phyloP scores from a whole-genome alignment of 1,139 yeast species.

The Wickerhamiella pararugosa region DNA sequence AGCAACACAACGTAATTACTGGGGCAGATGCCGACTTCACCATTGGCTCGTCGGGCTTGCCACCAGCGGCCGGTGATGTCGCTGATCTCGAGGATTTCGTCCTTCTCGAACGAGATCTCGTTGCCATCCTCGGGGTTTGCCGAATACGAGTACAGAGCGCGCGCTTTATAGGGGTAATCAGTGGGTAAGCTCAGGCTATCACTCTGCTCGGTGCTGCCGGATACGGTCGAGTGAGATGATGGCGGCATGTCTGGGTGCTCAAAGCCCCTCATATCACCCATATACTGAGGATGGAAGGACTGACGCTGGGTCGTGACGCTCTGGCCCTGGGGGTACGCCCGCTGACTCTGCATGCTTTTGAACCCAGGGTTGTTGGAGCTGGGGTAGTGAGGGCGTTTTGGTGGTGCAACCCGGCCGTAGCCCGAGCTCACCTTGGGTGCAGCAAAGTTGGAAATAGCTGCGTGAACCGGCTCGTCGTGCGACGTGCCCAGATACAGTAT shows the following conservation, averaged over 20 bases:
- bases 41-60: constrained; percentile 84
- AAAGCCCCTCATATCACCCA: constrained; percentile 7
- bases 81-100: constrained; percentile 78
- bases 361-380: constrained; percentile 3
- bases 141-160: constrained; percentile 71
- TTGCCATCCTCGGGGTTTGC: constrained; percentile 94
- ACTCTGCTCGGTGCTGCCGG: constrained; percentile 11
- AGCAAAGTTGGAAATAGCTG: constrained; percentile 66
- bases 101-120: constrained; percentile 80
- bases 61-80: constrained; percentile 98
- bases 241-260: constrained; percentile 2
- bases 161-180: constrained; percentile 72
- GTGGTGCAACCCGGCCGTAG: neutral
- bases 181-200: constrained; percentile 19
- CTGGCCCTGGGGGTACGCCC: neutral
- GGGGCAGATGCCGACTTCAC: constrained; percentile 94
- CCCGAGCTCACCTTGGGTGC: constrained; percentile 13
- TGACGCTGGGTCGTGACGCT: neutral
- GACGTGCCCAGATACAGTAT: constrained; percentile 58
- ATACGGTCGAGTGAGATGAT: neutral
- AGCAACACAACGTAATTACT: constrained; percentile 63
- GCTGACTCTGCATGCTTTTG: constrained; percentile 6
- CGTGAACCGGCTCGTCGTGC: constrained; percentile 47
- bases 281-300: constrained; percentile 4
- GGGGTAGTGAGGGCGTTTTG: constrained; percentile 6